Evolutionary conservation across 768 basidiomycete species (phyloP), one percentile per base, ranked within the genome.

Genomic region (Rhizopogon roseolus): DNA sequence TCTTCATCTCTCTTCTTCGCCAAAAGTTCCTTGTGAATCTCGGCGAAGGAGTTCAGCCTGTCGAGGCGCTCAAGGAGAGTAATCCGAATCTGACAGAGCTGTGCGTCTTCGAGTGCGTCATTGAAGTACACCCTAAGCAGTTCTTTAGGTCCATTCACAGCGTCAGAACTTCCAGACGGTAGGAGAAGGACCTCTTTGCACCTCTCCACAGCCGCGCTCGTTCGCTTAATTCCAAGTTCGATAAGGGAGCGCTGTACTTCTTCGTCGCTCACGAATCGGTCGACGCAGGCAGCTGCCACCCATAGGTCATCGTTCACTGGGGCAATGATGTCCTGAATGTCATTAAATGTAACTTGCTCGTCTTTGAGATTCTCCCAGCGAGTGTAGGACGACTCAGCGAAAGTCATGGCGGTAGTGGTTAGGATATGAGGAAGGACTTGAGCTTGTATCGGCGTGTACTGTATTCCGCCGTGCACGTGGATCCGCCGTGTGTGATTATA

Each of bases 281-380:
- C 89, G 25, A 76, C 71, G 60, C 82, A 87, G 2, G 90, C 88
- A n/a, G 86, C 81, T 37, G 78, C 79, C 14, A 84, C 85, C 90
- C 90, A 93, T 8, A 85, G 69, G 66, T 93, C 86, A 61, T 92
- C 83, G 40, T 72, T 68, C 39, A 87, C 70, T 22, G 71, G 60
- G 8, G 66, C 71, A 17, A 94, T 76, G 17, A 76, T 61, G 22
- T 78, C 62, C 22, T 72, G 67, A 27, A 88, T 70, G 40, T 64
- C 62, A 45, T 81, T 76, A 0, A 70, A 61, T 4, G 82, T 82
- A 53, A 92, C 62, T n/a, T 85, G 76, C 37, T 76, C 67, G 68
- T 90, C 81, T 37, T 73, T 58, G 52, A 86, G 75, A 42, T 66
- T 61, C 50, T 72, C 68, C 90, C 91, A 93, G 60, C 69, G 71